phyloP scores from a whole-genome alignment of 352 stramenopile species.

The Phytophthora agathidicida region DNA sequence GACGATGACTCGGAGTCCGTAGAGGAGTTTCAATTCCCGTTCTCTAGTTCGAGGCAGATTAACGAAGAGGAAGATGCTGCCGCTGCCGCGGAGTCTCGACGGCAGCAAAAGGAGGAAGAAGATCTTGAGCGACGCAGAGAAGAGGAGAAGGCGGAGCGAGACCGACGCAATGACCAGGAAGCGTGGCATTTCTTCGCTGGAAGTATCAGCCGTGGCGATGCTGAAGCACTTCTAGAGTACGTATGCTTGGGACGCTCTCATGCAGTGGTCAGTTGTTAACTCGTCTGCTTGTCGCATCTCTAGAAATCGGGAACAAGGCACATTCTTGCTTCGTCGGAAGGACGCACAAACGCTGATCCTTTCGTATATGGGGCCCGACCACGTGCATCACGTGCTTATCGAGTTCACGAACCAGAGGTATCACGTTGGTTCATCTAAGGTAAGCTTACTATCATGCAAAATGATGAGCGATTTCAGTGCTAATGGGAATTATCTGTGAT shows the following conservation, averaged over 20 bases:
- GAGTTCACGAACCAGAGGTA: conserved; percentile 76
- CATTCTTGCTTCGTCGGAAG: conserved; percentile 83
- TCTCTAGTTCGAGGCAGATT: conserved; percentile 39
- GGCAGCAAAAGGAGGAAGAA: conserved; percentile 41
- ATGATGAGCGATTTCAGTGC: background rate
- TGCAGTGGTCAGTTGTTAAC: background rate
- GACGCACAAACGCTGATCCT: conserved; percentile 82
- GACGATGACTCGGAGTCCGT: conserved; percentile 63
- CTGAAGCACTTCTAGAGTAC: conserved; percentile 74
- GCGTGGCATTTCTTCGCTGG: conserved; percentile 84
- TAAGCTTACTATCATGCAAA: conserved; percentile 19
- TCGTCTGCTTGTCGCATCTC: background rate
- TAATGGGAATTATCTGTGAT: conserved; percentile 1
- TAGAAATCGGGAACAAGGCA: conserved; percentile 67
- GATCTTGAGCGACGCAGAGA: conserved; percentile 38
- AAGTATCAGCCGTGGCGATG: conserved; percentile 69
- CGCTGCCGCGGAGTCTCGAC: conserved; percentile 31
- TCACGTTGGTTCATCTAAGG: conserved; percentile 80
- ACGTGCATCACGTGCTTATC: conserved; percentile 86
- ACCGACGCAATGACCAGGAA: conserved; percentile 61
- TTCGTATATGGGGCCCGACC: conserved; percentile 69
- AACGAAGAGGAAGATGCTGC: conserved; percentile 42
- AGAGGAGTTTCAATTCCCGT: conserved; percentile 58
- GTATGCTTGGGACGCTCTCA: conserved; percentile 7
- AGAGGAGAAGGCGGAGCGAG: conserved; percentile 43